A percentile compares a stretch with the other conserved stretches of the same genome.
Evolutionary conservation across 805 yeast genomes (phyloP).

Genomic region (Lipomyces kockii): DNA sequence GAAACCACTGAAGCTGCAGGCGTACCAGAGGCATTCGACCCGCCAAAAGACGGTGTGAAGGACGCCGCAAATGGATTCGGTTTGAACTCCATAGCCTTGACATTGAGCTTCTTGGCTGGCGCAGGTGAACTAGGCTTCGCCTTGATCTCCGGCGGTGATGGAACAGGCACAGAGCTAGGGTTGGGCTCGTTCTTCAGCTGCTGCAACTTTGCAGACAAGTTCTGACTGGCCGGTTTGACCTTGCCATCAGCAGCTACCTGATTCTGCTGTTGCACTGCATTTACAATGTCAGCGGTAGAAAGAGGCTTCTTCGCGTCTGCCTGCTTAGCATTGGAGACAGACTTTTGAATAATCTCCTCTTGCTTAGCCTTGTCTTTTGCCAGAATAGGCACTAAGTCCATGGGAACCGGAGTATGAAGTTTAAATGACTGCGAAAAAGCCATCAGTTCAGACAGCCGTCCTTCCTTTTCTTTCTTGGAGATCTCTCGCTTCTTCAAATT

Average conservation of each 20-base stretch:
- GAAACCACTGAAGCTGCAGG: constrained; percentile 17
- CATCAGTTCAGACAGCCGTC: constrained; percentile 52
- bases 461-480: constrained; percentile 43
- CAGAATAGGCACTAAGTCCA: constrained; percentile 69
- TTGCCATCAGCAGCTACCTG: constrained; percentile 12
- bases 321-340: constrained; percentile 33
- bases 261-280: constrained; percentile 33
- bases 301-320: constrained; percentile 27
- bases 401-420: constrained; percentile 58
- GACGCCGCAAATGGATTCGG: constrained; percentile 72
- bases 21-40: constrained; percentile 1
- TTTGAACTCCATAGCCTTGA: constrained; percentile 65
- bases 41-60: constrained; percentile 56
- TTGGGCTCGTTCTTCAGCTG: constrained; percentile 19
- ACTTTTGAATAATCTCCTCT: constrained; percentile 56
- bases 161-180: constrained; percentile 16
- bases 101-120: constrained; percentile 57
- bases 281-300: constrained; percentile 35
- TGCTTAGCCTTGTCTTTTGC: constrained; percentile 71
- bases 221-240: background rate
- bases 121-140: constrained; percentile 31
- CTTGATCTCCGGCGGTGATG: constrained; percentile 18
- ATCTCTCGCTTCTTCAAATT: constrained; percentile 41
- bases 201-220: constrained; percentile 20
- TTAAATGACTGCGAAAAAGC: constrained; percentile 84